Evolutionary conservation across 495 filamentous ascomycete genomes (phyloP), one percentile per base, ranked within the genome.

Genomic region (Cryomyces minteri): DNA sequence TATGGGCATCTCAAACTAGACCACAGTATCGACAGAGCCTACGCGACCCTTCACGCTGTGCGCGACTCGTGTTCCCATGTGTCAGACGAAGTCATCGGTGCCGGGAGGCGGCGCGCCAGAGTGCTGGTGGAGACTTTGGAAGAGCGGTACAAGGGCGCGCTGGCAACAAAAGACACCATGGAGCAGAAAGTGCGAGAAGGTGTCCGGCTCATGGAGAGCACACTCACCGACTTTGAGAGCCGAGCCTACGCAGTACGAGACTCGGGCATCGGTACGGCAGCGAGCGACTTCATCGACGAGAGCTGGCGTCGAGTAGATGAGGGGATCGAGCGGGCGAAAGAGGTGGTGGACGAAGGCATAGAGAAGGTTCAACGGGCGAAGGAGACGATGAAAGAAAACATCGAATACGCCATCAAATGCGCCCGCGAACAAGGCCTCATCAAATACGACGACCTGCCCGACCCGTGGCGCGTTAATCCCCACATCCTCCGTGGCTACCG

Each of bases 101-200:
- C 84, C 39, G 87, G 90, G 29, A 78, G 80, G 44, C 76, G 82
- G 50, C 73, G 84, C 40, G 83, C 93, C 36, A 79, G 80, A 51
- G 76, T 94, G 39, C 74, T 96, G 60, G 85, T 99, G 12, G 90
- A 96, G 47, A 93, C 85, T 2, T 68, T 99, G n/a, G 90, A 99
- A 57, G 74, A 71, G 9, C 71, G 83, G 49, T 98, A 96, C 62
- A 80, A 88, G 31, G 83, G 88, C 48, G 88, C 77, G n/a, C 60
- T 99, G 45, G 78, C 72, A 5, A 83, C 79, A 7, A 87, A 86
- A 48, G 87, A 80, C 47, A 85, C 90, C 4, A 61, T 96, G 57
- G 84, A 88, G 51, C 84, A 92, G 52, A 95, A 95, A 61, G 86
- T 87, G 4, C 78, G 83, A 48, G 78, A 83, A 14, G 84, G 85